These are phyloP conservation scores for Sisymbrium irio DNA, from an alignment of 345 rosid genomes.

Conservation along the genomic window DNA sequence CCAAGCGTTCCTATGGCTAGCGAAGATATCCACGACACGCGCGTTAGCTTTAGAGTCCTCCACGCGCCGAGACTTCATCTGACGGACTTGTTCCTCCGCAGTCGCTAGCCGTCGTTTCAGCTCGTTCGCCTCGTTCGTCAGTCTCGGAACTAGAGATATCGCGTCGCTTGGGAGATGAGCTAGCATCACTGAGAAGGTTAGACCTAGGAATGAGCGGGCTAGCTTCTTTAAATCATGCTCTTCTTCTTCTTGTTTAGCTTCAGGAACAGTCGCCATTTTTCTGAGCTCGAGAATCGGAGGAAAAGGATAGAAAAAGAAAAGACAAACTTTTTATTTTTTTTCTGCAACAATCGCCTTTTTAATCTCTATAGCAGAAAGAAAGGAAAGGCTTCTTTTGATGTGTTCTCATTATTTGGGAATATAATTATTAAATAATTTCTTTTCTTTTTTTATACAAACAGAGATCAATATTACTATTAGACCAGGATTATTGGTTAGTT, in stretches of 20 bases:
- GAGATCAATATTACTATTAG: no score
- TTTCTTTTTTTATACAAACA: no score
- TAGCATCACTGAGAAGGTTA: constrained; percentile 71
- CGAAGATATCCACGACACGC: constrained; percentile 92
- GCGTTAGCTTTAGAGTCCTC: constrained; percentile 97
- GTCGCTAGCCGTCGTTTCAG: constrained; percentile 45
- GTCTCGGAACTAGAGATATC: constrained; percentile 42
- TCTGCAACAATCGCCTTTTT: not conserved
- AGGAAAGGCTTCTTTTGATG: constrained; percentile 7
- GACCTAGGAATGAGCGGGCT: constrained; percentile 55
- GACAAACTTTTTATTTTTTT: constrained; percentile 21
- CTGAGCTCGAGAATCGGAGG: not conserved
- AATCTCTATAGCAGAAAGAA: not conserved
- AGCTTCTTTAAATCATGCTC: constrained; percentile 39
- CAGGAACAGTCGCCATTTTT: constrained; percentile 33
- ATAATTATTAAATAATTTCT: not conserved
- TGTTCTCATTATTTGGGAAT: not conserved
- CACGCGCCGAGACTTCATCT: constrained; percentile 78
- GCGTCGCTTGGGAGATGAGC: constrained; percentile 63
- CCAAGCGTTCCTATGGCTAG: constrained; percentile 86
- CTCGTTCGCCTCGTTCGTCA: constrained; percentile 51
- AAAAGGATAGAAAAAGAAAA: constrained; percentile 7
- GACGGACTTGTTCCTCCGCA: constrained; percentile 87
- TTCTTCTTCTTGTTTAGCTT: constrained; percentile 13
- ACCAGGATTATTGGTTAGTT: no score